Conservation (phyloP, 2,329 filamentous ascomycete genomes). For the Aspergillus viridinutans region DNA sequence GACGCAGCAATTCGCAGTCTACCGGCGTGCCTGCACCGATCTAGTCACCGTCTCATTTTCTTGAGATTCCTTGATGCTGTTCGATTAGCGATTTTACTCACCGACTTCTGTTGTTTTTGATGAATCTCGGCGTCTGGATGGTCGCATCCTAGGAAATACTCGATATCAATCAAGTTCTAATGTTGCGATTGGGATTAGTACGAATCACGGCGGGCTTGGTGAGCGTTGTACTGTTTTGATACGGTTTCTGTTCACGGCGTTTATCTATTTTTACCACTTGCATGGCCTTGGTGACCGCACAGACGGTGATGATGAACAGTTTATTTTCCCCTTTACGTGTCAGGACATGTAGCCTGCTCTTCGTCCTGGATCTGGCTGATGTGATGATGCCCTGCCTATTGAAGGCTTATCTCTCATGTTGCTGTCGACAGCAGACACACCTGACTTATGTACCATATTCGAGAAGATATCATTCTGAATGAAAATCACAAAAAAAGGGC, state of each 20-base stretch:
- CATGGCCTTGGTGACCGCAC: constrained; percentile 14
- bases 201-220: constrained; percentile 16
- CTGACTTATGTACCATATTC: neutral
- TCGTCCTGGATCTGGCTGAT: neutral
- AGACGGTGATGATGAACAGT: constrained; percentile 12
- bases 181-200: constrained; percentile 19
- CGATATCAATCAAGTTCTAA: constrained; percentile 18
- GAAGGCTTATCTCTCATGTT: neutral
- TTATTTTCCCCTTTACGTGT: constrained; percentile 1
- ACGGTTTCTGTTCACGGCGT: constrained; percentile 16
- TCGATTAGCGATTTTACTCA: constrained; percentile 18
- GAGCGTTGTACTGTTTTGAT: constrained; percentile 8
- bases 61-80: constrained; percentile 7
- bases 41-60: constrained; percentile 17
- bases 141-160: constrained; percentile 23
- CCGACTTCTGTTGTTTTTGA: constrained; percentile 14
- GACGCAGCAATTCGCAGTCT: constrained; percentile 34
- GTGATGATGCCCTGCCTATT: neutral
- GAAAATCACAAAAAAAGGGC: neutral
- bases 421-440: neutral
- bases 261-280: constrained; percentile 12
- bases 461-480: neutral
- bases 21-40: constrained; percentile 36
- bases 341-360: neutral
- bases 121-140: constrained; percentile 22